A percentile compares a stretch with the other conserved stretches of the same genome.
These are phyloP conservation scores for Pseudogymnoascus sp. DNA, from an alignment of 2,329 filamentous ascomycete genomes.

Conservation along the genomic window DNA sequence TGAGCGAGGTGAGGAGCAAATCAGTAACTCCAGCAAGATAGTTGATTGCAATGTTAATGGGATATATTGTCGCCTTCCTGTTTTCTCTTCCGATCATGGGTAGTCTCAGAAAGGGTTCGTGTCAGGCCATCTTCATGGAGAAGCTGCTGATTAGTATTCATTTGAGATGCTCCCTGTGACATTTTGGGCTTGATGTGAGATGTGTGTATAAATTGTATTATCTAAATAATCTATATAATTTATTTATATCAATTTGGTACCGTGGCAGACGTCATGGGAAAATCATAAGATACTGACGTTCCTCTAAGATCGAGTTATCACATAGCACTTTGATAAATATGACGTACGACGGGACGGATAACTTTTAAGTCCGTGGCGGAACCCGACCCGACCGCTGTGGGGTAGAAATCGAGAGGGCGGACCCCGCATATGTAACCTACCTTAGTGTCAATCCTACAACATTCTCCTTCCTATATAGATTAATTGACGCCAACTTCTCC, in stretches of 20 bases:
- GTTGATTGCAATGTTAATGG: background rate
- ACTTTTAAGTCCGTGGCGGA: background rate
- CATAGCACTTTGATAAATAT: background rate
- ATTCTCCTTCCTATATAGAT: background rate
- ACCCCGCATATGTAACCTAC: slow-evolving; percentile 10
- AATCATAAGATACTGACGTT: background rate
- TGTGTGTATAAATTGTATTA: background rate
- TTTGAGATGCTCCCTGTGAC: background rate
- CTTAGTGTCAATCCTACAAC: background rate
- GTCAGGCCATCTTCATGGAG: background rate
- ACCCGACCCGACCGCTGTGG: background rate
- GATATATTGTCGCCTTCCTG: background rate
- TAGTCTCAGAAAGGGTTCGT: background rate
- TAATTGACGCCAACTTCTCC: background rate
- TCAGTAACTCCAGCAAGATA: background rate
- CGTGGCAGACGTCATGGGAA: background rate
- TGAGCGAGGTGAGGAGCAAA: background rate
- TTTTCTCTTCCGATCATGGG: background rate
- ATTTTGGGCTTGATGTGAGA: background rate
- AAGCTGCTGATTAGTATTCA: background rate
- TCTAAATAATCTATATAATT: background rate
- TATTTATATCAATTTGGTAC: background rate
- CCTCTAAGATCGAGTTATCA: background rate
- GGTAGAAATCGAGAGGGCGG: background rate
- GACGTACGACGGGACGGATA: background rate